Base-by-base conservation (phyloP, 352 stramenopile genomes). In the Saprolegnia parasitica region DNA sequence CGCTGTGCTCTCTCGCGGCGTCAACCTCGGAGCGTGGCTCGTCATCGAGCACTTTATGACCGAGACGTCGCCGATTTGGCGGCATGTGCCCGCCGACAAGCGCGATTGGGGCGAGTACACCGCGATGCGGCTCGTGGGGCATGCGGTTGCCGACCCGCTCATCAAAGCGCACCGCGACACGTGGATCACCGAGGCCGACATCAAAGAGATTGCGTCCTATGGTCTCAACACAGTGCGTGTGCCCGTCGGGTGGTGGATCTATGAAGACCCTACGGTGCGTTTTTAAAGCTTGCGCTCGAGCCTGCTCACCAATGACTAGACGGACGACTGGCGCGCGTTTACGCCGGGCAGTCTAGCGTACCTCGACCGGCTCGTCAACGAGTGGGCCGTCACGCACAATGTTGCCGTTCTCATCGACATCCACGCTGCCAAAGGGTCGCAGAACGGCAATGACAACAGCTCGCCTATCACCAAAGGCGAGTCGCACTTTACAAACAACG, bases 361-460 rank as follows among this genome's bases (percentile, higher is more conserved):
- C 75, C 73, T 97, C 74, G 91, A 89, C 68, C 58, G 77, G 71
- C 76, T 97, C 37, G 77, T 97, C 50, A 46, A 46, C 39, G 71
- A 86, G 29, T 96, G 87, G 87, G 84, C 76, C 63, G 74, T 74
- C 16, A 77, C 84, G 52, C 72, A 84, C 65, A 77, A 84, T 5
- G 58, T 96, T 2, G 70, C 88, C 20, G 84, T 96, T 32, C 79
- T 91, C 40, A 63, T 90, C 26, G 82, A 91, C 74, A 82, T 97
- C 64, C 88, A 96, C 67, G 87, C 76, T 13, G 81, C 82, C 6
- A 84, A 88, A 37, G 87, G 88, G 5, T 89, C 77, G 4, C 84
- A 96, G 70, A 95, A 93, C 71, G 87, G 84, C 16, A 80, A 86
- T 39, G 86, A 96, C 61, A 83, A 94, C 71, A 90, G 77, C 37